Base-by-base conservation (phyloP, 208 protist genomes). In the Trichomonas vaginalis region DNA sequence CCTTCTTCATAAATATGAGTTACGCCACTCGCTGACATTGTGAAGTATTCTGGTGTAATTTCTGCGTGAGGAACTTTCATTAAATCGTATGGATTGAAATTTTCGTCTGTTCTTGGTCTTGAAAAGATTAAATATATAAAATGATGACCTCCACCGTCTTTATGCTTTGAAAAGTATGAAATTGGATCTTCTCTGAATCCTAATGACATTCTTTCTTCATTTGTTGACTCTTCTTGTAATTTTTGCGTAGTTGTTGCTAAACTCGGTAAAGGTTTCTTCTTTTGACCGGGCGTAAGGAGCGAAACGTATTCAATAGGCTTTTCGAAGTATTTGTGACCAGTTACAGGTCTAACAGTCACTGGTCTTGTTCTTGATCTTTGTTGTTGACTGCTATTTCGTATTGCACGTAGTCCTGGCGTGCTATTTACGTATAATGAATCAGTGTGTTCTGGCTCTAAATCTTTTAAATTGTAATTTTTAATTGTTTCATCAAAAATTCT, bases 101-200 rank as follows among this genome's bases (percentile, higher is more conserved):
- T 45, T 92, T 42, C 40, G 27, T 48, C 40, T 51, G 42, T 49
- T 51, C 86, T 23, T n/a, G 42, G 12, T 40, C 27, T 45, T 35
- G 45, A 32, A 51, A 92, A 92, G 37, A 48, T 92, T 39, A 92
- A 39, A 92, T 92, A 92, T 51, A 92, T 92, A 92, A 92, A 92
- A 35, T 45, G 40, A 51, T 92, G 86, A 4, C 86, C 86, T 32
- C 45, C 14, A 3, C 86, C 86, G 37, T 92, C 86, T 92, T 92
- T 92, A 8, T 45, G 42, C 46, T 92, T 92, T 35, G 45, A 56
- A 92, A 92, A 92, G 45, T 92, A 92, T 39, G 86, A 42, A 51
- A 92, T 42, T 37, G 86, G 86, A 45, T 92, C 86, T 51, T 92
- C 86, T 39, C 27, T 27, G 45, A 92, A 92, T 39, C 17, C 23